Percentiles rank a stretch among this genome's conserved stretches.
These are phyloP conservation scores for Botryotinia convoluta DNA, from an alignment of 2,329 filamentous ascomycete genomes.

Conservation along the genomic window DNA sequence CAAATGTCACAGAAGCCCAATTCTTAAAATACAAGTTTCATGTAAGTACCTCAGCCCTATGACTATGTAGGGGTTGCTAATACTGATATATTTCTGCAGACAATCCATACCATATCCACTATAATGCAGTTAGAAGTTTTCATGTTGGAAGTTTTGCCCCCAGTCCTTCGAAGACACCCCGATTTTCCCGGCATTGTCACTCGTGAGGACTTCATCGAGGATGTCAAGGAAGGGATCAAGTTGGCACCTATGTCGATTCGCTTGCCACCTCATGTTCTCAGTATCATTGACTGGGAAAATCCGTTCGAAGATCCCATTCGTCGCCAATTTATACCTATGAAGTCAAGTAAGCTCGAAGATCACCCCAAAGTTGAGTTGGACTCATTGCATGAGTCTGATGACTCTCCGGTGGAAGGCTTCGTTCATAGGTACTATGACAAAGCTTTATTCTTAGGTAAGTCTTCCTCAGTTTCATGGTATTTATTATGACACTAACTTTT, in stretches of 20 bases:
- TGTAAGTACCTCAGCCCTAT: conserved; percentile 42
- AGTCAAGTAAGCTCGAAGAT: conserved; percentile 51
- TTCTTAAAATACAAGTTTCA: conserved; percentile 56
- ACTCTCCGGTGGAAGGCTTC: conserved; percentile 55
- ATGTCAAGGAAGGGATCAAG: conserved; percentile 52
- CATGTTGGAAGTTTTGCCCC: conserved; percentile 49
- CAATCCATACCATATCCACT: conserved; percentile 3
- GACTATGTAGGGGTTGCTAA: not conserved
- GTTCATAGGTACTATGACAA: conserved; percentile 65
- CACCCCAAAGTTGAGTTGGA: conserved; percentile 55
- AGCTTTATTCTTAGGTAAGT: conserved; percentile 57
- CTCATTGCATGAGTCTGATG: conserved; percentile 55
- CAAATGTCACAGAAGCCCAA: conserved; percentile 45
- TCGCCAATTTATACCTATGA: conserved; percentile 58
- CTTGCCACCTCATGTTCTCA: conserved; percentile 59
- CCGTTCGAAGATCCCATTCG: conserved; percentile 59
- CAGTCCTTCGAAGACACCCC: conserved; percentile 44
- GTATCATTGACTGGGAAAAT: conserved; percentile 57
- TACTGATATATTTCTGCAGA: not conserved
- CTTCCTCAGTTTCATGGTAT: not conserved
- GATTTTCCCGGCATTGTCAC: conserved; percentile 42
- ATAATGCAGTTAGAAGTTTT: conserved; percentile 44
- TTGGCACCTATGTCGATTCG: conserved; percentile 58
- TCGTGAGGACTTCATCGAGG: conserved; percentile 52
- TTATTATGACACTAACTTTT: conserved; percentile 25